These are phyloP conservation scores for Coelastrella sp. DNA, from an alignment of 139 green algal species.

Conservation along the genomic window DNA sequence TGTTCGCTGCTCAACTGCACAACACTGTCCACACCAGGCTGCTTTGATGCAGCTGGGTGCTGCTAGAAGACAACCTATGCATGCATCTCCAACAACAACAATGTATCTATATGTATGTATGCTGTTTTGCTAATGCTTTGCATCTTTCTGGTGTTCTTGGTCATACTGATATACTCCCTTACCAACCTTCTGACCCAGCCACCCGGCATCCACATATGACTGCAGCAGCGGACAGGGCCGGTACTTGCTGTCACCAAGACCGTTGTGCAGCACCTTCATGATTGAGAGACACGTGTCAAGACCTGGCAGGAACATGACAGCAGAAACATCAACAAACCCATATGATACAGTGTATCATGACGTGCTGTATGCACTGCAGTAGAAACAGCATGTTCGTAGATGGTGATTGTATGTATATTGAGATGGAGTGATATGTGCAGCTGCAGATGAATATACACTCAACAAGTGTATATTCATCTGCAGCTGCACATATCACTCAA, in stretches of 20 bases:
- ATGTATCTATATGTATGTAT: neutral
- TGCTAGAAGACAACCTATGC: neutral
- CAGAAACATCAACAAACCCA: neutral
- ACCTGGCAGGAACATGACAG: constrained; percentile 49
- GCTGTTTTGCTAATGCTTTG: constrained; percentile 26
- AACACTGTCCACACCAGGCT: no score
- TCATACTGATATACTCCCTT: constrained; percentile 52
- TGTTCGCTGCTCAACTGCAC: no score
- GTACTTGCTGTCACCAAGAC: constrained; percentile 94
- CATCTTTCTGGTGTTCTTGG: constrained; percentile 46
- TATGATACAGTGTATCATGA: neutral
- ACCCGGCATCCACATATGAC: constrained; percentile 93
- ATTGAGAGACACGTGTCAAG: constrained; percentile 95
- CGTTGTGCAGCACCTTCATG: constrained; percentile 89
- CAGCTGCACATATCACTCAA: no score
- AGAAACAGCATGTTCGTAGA: neutral
- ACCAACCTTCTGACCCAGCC: constrained; percentile 84
- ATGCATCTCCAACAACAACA: neutral
- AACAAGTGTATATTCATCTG: no score
- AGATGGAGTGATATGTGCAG: no score
- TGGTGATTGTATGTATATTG: neutral
- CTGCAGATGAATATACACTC: no score
- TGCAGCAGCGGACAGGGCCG: constrained; percentile 87
- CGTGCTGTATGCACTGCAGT: neutral
- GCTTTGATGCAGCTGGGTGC: neutral